These are phyloP conservation scores for Corylus americana DNA, from an alignment of 306 rosid genomes.

Conservation along the genomic window DNA sequence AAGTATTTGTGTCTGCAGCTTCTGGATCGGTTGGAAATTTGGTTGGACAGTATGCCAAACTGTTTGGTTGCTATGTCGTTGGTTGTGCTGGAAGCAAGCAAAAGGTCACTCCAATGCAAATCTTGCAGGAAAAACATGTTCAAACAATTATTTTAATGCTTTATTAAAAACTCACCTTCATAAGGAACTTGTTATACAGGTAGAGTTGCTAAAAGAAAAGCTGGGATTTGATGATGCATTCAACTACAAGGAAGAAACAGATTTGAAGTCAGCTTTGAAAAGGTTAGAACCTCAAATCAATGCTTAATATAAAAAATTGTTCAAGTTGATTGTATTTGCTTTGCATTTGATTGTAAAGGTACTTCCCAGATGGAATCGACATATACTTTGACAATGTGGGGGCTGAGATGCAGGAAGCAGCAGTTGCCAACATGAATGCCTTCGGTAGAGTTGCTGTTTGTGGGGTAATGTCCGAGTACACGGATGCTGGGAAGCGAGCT, in stretches of 20 bases:
- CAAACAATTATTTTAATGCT: background rate
- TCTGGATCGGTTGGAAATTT: conserved; percentile 68
- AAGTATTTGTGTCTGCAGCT: conserved; percentile 76
- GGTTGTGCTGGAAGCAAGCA: conserved; percentile 64
- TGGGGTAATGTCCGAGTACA: conserved; percentile 69
- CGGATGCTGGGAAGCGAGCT: conserved; percentile 37
- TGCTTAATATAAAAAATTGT: too few species aligned
- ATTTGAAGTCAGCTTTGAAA: conserved; percentile 57
- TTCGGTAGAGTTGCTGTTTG: conserved; percentile 70
- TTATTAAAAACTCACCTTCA: background rate
- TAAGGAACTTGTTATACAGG: conserved; percentile 34
- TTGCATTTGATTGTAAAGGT: conserved; percentile 32
- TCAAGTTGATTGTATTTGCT: too few species aligned
- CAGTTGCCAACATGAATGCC: conserved; percentile 57
- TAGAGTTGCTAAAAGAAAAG: conserved; percentile 55
- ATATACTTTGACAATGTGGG: conserved; percentile 88
- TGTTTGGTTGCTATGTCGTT: conserved; percentile 78
- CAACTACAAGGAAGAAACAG: conserved; percentile 71
- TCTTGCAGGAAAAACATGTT: background rate
- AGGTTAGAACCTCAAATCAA: conserved; percentile 31
- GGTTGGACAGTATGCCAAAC: conserved; percentile 76
- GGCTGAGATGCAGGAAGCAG: conserved; percentile 68
- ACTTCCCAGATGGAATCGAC: conserved; percentile 76
- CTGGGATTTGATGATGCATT: conserved; percentile 82
- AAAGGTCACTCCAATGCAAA: conserved; percentile 47